A percentile compares a stretch with the other conserved stretches of the same genome.
Conservation (phyloP, 2,329 filamentous ascomycete genomes). For the Bertia moriformis region DNA sequence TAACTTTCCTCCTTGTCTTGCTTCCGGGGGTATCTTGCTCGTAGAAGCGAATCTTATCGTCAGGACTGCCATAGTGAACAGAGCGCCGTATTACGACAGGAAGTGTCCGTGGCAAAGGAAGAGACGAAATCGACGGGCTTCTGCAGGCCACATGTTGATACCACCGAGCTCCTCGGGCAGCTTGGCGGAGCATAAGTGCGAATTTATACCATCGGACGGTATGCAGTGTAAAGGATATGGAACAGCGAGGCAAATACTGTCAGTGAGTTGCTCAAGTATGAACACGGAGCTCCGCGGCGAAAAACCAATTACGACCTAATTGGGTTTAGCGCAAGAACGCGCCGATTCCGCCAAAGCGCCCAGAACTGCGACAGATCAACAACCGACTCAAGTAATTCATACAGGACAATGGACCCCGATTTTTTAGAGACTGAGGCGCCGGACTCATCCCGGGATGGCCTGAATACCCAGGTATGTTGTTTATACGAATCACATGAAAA, state of each 20-base stretch:
- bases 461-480: slow-evolving; percentile 13
- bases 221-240: slow-evolving; percentile 1
- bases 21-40: slow-evolving; percentile 21
- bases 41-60: slow-evolving; percentile 23
- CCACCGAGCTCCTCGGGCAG: slow-evolving; percentile 23
- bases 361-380: too few species aligned
- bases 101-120: slow-evolving; percentile 3
- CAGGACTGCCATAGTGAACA: slow-evolving; percentile 9
- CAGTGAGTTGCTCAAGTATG: too few species aligned
- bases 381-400: too few species aligned
- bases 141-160: slow-evolving; percentile 21
- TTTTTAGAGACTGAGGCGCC: slow-evolving; percentile 7
- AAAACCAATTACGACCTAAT: not conserved
- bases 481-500: not conserved
- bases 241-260: too few species aligned
- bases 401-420: not conserved
- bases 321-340: not conserved
- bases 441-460: slow-evolving; percentile 9
- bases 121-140: slow-evolving; percentile 13
- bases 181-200: slow-evolving; percentile 23
- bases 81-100: not conserved
- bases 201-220: slow-evolving; percentile 15
- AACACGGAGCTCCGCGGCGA: not conserved
- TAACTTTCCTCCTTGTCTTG: slow-evolving; percentile 17
- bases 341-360: too few species aligned